Conservation (phyloP, 2,329 filamentous ascomycete species). For the Diaporthe destruens region DNA sequence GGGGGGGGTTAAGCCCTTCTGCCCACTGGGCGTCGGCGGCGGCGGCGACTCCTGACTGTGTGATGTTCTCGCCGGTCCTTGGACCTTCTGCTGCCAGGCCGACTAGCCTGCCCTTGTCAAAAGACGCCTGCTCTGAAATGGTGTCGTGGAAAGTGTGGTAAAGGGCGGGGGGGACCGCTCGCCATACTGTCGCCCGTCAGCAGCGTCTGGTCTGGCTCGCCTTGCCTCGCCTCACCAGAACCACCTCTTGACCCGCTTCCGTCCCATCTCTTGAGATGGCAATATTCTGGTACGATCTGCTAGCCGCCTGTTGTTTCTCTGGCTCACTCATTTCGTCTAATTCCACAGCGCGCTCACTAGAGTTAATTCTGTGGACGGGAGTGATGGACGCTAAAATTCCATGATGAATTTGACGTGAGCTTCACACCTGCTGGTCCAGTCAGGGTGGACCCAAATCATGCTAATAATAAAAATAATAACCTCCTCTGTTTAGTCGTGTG, state of each 20-base stretch:
- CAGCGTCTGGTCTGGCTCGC: neutral
- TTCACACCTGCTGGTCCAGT: slow-evolving; percentile 1
- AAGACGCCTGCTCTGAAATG: slow-evolving; percentile 14
- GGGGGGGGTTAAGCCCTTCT: neutral
- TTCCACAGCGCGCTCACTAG: neutral
- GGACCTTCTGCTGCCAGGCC: slow-evolving; percentile 19
- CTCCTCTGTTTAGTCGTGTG: slow-evolving; percentile 17
- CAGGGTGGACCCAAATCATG: slow-evolving; percentile 2
- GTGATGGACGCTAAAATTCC: slow-evolving; percentile 26
- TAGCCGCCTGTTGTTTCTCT: neutral
- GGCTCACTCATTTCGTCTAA: slow-evolving; percentile 2
- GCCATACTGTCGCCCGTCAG: neutral
- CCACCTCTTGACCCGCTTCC: slow-evolving; percentile 25
- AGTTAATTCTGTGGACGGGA: slow-evolving; percentile 8
- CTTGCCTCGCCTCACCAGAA: neutral
- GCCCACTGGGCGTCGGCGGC: neutral
- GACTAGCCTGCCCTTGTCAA: slow-evolving; percentile 23
- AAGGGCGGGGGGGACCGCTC: neutral
- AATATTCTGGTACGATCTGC: neutral
- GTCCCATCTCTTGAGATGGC: slow-evolving; percentile 16
- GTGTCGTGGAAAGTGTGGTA: neutral
- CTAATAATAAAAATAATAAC: slow-evolving; percentile 30
- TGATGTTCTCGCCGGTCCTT: neutral
- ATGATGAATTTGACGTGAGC: slow-evolving; percentile 13
- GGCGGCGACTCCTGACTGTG: slow-evolving; percentile 24